phyloP scores from a whole-genome alignment of 495 filamentous ascomycete species.

The Thozetella sp. region DNA sequence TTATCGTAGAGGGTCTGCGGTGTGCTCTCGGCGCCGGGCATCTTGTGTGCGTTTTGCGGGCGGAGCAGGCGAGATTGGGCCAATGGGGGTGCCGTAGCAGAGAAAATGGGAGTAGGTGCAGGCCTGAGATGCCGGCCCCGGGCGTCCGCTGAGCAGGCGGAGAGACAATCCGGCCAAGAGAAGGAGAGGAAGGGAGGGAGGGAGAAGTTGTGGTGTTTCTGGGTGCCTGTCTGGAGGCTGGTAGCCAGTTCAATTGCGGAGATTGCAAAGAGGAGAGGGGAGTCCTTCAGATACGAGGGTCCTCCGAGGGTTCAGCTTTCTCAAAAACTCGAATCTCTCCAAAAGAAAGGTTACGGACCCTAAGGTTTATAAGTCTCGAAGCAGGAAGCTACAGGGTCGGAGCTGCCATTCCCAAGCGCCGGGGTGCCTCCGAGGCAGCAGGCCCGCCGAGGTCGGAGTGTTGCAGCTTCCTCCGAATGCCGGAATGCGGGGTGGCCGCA shows the following conservation, averaged over 20 bases:
- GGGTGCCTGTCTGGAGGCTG: too few species aligned
- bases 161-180: too few species aligned
- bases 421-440: not conserved
- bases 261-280: too few species aligned
- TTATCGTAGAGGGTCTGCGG: constrained; percentile 97
- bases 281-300: too few species aligned
- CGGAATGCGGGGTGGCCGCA: constrained; percentile 39
- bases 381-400: not conserved
- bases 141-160: too few species aligned
- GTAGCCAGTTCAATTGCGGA: too few species aligned
- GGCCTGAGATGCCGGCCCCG: too few species aligned
- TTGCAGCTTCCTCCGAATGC: constrained; percentile 24
- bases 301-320: too few species aligned
- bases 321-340: constrained; percentile 3
- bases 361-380: constrained; percentile 3
- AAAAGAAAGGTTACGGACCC: constrained; percentile 11
- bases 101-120: not conserved
- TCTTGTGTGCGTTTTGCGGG: constrained; percentile 48
- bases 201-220: too few species aligned
- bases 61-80: too few species aligned
- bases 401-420: not conserved
- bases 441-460: constrained; percentile 29
- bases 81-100: constrained; percentile 1
- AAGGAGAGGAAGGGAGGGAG: too few species aligned
- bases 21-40: constrained; percentile 77